phyloP scores from a whole-genome alignment of 306 rosid genomes.

The Astragalus glycyphyllos region DNA sequence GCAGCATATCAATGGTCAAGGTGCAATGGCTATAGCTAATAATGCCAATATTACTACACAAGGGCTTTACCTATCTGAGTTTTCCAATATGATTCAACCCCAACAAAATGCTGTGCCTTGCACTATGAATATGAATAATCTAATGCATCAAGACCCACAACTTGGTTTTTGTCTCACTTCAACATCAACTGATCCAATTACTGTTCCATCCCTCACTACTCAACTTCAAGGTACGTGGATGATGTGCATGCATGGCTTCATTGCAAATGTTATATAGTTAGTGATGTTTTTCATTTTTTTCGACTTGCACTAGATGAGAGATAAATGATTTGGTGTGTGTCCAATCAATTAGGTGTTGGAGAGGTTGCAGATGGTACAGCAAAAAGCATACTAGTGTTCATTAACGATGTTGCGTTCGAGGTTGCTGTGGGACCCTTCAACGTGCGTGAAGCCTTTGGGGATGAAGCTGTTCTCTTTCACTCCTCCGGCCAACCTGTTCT shows the following conservation, averaged over 20 bases:
- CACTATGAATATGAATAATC: slow-evolving; percentile 46
- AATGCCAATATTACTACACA: slow-evolving; percentile 21
- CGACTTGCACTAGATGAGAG: no score
- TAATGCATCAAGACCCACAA: slow-evolving; percentile 42
- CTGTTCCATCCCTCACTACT: slow-evolving; percentile 51
- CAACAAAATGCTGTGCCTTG: slow-evolving; percentile 53
- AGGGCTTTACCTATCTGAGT: slow-evolving; percentile 66
- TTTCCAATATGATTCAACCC: slow-evolving; percentile 46
- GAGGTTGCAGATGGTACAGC: slow-evolving; percentile 39
- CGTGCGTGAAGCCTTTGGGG: slow-evolving; percentile 80
- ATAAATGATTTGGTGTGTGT: neutral
- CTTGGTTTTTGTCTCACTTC: slow-evolving; percentile 42
- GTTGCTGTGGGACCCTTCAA: slow-evolving; percentile 67
- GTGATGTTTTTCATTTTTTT: neutral
- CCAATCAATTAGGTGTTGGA: slow-evolving; percentile 52
- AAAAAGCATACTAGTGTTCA: slow-evolving; percentile 61
- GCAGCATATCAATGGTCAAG: neutral
- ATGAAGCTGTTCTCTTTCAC: slow-evolving; percentile 63
- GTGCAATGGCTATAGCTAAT: neutral
- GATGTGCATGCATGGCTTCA: slow-evolving; percentile 58
- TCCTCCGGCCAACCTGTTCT: slow-evolving; percentile 74
- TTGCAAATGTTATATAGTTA: no score
- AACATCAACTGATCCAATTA: slow-evolving; percentile 23
- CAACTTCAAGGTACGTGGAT: slow-evolving; percentile 61
- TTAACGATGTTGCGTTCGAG: slow-evolving; percentile 71